A percentile compares a stretch with the other conserved stretches of the same genome.
These are phyloP conservation scores for Pseudoperonospora humuli DNA, from an alignment of 352 stramenopile genomes.

Conservation along the genomic window DNA sequence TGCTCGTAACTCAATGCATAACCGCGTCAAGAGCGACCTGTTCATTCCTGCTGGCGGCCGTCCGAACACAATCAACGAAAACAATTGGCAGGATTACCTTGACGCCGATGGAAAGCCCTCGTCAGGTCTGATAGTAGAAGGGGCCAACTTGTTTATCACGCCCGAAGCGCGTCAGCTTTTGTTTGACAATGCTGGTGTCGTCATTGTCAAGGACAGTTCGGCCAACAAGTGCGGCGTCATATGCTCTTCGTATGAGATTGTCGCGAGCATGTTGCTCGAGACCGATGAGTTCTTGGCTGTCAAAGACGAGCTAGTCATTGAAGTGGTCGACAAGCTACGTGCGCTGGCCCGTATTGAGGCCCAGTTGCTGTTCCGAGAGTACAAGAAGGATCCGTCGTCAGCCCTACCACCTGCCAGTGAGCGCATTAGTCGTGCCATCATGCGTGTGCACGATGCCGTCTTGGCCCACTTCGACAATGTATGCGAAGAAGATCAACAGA, in stretches of 20 bases:
- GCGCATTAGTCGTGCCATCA: constrained; percentile 94
- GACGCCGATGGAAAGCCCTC: constrained; percentile 65
- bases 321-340: constrained; percentile 94
- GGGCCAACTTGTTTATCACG: constrained; percentile 84
- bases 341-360: constrained; percentile 91
- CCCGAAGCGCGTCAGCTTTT: constrained; percentile 83
- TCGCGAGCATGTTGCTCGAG: constrained; percentile 92
- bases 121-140: constrained; percentile 75
- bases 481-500: constrained; percentile 67
- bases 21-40: constrained; percentile 85
- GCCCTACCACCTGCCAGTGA: constrained; percentile 90
- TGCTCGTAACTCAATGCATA: constrained; percentile 97
- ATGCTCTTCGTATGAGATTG: constrained; percentile 82
- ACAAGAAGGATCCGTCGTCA: constrained; percentile 81
- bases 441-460: constrained; percentile 92
- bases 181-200: constrained; percentile 92
- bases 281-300: constrained; percentile 95
- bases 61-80: constrained; percentile 82
- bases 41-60: constrained; percentile 79
- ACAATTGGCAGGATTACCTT: constrained; percentile 75
- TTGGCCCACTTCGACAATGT: constrained; percentile 89
- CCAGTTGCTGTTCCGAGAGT: constrained; percentile 97
- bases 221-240: constrained; percentile 85
- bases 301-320: constrained; percentile 89
- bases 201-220: constrained; percentile 97